A percentile compares a stretch with the other conserved stretches of the same genome.
Evolutionary conservation across 2,329 filamentous ascomycete species (phyloP).

Genomic region (Neonectria magnoliae): DNA sequence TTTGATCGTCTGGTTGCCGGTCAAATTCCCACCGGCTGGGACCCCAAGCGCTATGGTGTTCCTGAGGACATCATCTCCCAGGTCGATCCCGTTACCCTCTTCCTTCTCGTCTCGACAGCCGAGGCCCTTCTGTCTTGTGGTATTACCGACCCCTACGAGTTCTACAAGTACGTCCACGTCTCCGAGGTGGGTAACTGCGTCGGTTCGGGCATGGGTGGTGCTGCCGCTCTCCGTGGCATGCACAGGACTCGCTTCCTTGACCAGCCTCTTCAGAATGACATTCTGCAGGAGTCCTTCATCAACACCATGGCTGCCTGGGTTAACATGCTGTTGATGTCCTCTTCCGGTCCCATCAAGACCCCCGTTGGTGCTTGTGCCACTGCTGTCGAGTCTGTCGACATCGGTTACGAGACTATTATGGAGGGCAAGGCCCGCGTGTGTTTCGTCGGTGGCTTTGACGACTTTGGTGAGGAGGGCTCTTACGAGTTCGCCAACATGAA

Average conservation of each 20-base stretch:
- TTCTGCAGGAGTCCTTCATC: constrained; percentile 99
- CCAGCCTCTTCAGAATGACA: constrained; percentile 97
- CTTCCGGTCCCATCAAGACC: constrained; percentile 97
- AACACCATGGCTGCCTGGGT: constrained; percentile 99
- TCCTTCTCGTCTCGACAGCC: constrained; percentile 91
- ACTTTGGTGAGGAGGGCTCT: constrained; percentile 98
- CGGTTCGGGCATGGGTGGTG: constrained; percentile 97
- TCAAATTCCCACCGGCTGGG: constrained; percentile 97
- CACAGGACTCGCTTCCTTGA: constrained; percentile 98
- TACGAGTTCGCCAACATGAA: constrained; percentile 99
- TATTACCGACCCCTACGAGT: constrained; percentile 99
- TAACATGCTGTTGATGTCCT: constrained; percentile 98
- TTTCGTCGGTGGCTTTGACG: constrained; percentile 98
- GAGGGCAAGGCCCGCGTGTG: constrained; percentile 98
- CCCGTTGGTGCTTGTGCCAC: constrained; percentile 98
- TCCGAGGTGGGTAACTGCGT: constrained; percentile 98
- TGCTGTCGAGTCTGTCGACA: constrained; percentile 95
- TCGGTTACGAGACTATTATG: constrained; percentile 97
- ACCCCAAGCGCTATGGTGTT: constrained; percentile 94
- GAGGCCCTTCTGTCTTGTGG: constrained; percentile 91
- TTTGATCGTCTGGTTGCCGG: constrained; percentile 98
- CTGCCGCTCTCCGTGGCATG: constrained; percentile 92
- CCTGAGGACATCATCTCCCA: constrained; percentile 98
- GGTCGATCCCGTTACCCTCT: constrained; percentile 95
- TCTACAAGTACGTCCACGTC: constrained; percentile 99